phyloP scores from a whole-genome alignment of 2,329 filamentous ascomycete genomes.

The Aspergillus spinulosporus region DNA sequence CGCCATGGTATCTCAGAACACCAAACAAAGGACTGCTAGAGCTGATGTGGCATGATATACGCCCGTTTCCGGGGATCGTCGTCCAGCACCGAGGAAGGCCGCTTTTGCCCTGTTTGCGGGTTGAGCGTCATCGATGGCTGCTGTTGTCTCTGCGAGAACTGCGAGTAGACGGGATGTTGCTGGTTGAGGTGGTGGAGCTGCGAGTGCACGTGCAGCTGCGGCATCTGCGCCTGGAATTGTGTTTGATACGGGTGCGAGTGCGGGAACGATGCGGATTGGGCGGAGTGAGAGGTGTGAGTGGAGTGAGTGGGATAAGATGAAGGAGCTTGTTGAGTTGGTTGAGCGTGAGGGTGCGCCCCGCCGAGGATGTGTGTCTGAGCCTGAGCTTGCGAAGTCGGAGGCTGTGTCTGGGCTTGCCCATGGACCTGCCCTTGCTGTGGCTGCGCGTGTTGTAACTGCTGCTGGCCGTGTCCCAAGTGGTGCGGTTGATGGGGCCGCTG shows the following conservation, averaged over 20 bases:
- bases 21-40: conserved; percentile 10
- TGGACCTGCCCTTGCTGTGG: conserved; percentile 4
- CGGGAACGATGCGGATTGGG: conserved; percentile 9
- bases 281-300: not conserved
- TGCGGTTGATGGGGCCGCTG: not conserved
- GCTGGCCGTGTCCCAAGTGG: not conserved
- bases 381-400: conserved; percentile 1
- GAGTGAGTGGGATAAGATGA: not conserved
- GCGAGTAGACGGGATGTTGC: conserved; percentile 9
- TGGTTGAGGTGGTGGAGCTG: conserved; percentile 13
- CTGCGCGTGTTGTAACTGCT: not conserved
- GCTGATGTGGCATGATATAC: conserved; percentile 24
- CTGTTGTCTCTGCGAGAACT: conserved; percentile 19
- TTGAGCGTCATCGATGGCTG: conserved; percentile 23
- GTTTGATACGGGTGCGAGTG: conserved; percentile 15
- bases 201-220: conserved; percentile 18
- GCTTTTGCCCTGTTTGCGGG: conserved; percentile 20
- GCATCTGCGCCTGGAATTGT: conserved; percentile 15
- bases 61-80: conserved; percentile 26
- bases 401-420: not conserved
- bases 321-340: conserved; percentile 2
- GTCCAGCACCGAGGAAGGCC: conserved; percentile 16
- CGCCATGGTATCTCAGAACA: not conserved
- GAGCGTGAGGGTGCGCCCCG: not conserved
- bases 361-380: conserved; percentile 2